These are phyloP conservation scores for Microsporum audouinii DNA, from an alignment of 2,329 filamentous ascomycete genomes.

Conservation along the genomic window DNA sequence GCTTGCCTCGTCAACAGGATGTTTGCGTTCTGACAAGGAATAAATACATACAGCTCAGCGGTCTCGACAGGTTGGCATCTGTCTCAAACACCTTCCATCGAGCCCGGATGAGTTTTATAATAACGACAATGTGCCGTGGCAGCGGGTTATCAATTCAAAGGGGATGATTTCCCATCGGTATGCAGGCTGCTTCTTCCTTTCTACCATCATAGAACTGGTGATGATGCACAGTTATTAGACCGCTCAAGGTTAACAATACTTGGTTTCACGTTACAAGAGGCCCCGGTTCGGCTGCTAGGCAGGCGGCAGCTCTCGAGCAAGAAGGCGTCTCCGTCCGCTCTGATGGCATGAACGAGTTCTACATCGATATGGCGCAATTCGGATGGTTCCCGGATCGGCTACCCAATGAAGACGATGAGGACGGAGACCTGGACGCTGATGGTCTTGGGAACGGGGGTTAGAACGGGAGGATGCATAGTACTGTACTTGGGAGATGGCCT, in stretches of 20 bases:
- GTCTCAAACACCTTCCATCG: slow-evolving; percentile 69
- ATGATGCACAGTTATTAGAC: background rate
- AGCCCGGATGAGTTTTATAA: slow-evolving; percentile 50
- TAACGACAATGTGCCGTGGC: slow-evolving; percentile 76
- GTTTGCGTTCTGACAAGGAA: no score
- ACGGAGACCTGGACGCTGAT: slow-evolving; percentile 7
- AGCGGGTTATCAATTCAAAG: slow-evolving; percentile 79
- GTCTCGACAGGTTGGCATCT: slow-evolving; percentile 76
- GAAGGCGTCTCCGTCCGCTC: slow-evolving; percentile 34
- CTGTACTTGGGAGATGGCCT: background rate
- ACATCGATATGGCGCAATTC: slow-evolving; percentile 32
- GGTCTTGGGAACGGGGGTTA: slow-evolving; percentile 3
- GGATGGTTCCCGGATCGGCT: slow-evolving; percentile 42
- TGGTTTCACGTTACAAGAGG: slow-evolving; percentile 17
- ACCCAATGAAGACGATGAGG: slow-evolving; percentile 34
- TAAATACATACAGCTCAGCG: slow-evolving; percentile 46
- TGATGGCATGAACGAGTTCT: slow-evolving; percentile 36
- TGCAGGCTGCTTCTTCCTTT: slow-evolving; percentile 13
- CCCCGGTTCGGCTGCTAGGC: slow-evolving; percentile 33
- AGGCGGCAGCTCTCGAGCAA: slow-evolving; percentile 30
- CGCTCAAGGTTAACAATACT: background rate
- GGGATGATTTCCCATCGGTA: slow-evolving; percentile 78
- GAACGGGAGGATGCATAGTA: background rate
- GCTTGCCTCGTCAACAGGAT: no score
- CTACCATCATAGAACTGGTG: background rate